Percentiles rank a stretch among this genome's conserved stretches.
Evolutionary conservation across 257 asterid species (phyloP).

Genomic region (Solanum chilense): DNA sequence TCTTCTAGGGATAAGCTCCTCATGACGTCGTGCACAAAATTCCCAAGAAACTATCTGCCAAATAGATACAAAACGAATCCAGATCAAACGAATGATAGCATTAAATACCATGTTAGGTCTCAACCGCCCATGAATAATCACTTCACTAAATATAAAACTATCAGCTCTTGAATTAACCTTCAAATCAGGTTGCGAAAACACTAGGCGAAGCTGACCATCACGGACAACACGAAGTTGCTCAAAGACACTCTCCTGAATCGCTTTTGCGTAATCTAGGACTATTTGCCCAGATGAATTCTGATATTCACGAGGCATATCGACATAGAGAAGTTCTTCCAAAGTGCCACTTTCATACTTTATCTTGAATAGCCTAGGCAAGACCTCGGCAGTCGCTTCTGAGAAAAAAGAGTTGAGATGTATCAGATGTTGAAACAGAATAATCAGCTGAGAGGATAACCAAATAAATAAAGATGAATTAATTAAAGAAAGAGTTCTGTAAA

Average conservation of each 20-base stretch:
- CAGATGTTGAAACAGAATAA: background rate
- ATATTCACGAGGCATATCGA: slow-evolving; percentile 93
- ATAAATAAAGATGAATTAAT: background rate
- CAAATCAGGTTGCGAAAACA: slow-evolving; percentile 69
- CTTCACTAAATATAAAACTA: background rate
- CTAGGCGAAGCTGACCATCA: slow-evolving; percentile 93
- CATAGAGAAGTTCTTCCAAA: slow-evolving; percentile 83
- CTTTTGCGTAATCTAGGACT: slow-evolving; percentile 89
- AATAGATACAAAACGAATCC: background rate
- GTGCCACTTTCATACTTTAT: slow-evolving; percentile 92
- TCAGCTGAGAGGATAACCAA: background rate
- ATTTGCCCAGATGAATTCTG: slow-evolving; percentile 91
- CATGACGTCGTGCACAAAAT: slow-evolving; percentile 96
- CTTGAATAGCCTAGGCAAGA: slow-evolving; percentile 82
- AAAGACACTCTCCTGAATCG: slow-evolving; percentile 91
- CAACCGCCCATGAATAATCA: background rate
- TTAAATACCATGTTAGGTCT: background rate
- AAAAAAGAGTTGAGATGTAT: slow-evolving; percentile 4
- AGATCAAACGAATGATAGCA: background rate
- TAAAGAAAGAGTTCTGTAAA: background rate
- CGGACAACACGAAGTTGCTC: slow-evolving; percentile 98
- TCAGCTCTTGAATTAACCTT: slow-evolving; percentile 38
- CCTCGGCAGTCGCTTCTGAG: slow-evolving; percentile 95
- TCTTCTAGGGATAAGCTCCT: slow-evolving; percentile 90
- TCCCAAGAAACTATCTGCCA: slow-evolving; percentile 94